Percentiles rank a stretch among this genome's conserved stretches.
These are phyloP conservation scores for Sugiyamaella sp. DNA, from an alignment of 1,139 yeast species.

Conservation along the genomic window DNA sequence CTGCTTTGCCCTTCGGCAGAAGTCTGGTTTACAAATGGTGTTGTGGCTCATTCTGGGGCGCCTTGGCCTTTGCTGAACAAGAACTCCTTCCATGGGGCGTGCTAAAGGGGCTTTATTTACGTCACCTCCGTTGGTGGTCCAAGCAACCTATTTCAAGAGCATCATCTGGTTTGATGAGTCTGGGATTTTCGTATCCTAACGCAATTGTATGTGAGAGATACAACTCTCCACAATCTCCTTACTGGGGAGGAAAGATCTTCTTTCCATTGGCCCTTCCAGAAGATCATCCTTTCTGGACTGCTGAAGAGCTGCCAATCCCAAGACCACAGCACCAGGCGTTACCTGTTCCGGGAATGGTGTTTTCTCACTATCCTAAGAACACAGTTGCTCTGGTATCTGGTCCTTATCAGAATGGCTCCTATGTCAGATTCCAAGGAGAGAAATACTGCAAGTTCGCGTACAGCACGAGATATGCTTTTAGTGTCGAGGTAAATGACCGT, in stretches of 20 bases:
- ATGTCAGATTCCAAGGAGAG: conserved; percentile 35
- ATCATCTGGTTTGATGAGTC: conserved; percentile 36
- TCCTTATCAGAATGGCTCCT: conserved; percentile 34
- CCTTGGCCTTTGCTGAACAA: conserved; percentile 36
- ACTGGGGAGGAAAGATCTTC: conserved; percentile 41
- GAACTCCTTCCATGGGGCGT: conserved; percentile 37
- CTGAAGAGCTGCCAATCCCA: conserved; percentile 26
- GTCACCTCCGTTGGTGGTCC: conserved; percentile 41
- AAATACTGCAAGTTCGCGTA: conserved; percentile 43
- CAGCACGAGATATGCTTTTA: conserved; percentile 39
- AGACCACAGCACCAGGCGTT: conserved; percentile 19
- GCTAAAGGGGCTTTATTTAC: conserved; percentile 38
- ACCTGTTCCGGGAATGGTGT: conserved; percentile 34
- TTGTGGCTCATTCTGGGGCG: conserved; percentile 40
- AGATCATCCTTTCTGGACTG: conserved; percentile 35
- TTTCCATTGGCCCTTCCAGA: conserved; percentile 32
- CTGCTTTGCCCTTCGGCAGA: conserved; percentile 40
- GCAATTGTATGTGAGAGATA: conserved; percentile 38
- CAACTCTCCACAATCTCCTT: conserved; percentile 42
- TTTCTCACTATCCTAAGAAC: conserved; percentile 34
- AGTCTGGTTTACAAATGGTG: conserved; percentile 40
- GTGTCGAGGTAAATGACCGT: conserved; percentile 32
- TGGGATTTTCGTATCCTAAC: conserved; percentile 42
- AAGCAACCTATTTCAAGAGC: conserved; percentile 38
- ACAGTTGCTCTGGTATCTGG: conserved; percentile 39